Conservation (phyloP, 352 stramenopile genomes). For the Pythium diclinum region DNA sequence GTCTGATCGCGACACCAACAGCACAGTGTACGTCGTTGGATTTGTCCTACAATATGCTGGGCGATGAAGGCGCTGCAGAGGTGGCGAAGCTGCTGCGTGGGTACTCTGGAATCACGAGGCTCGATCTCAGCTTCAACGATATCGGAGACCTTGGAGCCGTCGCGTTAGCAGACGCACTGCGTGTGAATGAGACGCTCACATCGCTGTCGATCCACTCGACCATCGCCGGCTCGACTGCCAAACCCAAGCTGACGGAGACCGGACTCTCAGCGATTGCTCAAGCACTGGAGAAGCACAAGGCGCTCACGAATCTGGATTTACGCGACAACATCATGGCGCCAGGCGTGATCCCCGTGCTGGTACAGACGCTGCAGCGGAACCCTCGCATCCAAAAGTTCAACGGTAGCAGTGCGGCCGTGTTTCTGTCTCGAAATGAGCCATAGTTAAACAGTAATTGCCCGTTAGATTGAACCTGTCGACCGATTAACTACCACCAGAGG, state of each 20-base stretch:
- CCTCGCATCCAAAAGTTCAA: conserved; percentile 56
- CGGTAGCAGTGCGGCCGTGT: conserved; percentile 42
- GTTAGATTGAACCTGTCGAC: no score
- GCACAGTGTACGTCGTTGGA: conserved; percentile 38
- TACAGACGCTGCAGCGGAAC: conserved; percentile 45
- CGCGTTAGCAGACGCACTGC: conserved; percentile 41
- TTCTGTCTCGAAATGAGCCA: conserved; percentile 42
- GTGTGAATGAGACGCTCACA: conserved; percentile 42
- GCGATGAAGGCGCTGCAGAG: conserved; percentile 50
- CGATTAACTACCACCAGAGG: not conserved
- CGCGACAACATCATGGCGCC: conserved; percentile 44
- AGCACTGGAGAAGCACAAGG: conserved; percentile 36
- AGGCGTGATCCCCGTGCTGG: conserved; percentile 30
- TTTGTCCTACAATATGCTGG: conserved; percentile 50
- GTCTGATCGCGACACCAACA: conserved; percentile 25
- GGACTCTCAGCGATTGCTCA: conserved; percentile 37
- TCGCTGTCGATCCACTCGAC: conserved; percentile 48
- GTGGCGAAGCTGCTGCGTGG: conserved; percentile 38
- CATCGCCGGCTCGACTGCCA: conserved; percentile 32
- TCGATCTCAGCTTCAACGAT: conserved; percentile 76
- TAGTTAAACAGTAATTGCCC: not conserved
- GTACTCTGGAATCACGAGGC: conserved; percentile 35
- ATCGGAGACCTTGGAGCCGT: conserved; percentile 53
- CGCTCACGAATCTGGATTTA: conserved; percentile 46
- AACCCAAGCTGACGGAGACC: conserved; percentile 38